These are phyloP conservation scores for Mucor racemosus DNA, from an alignment of 371 early-diverging fungal genomes.

Conservation along the genomic window DNA sequence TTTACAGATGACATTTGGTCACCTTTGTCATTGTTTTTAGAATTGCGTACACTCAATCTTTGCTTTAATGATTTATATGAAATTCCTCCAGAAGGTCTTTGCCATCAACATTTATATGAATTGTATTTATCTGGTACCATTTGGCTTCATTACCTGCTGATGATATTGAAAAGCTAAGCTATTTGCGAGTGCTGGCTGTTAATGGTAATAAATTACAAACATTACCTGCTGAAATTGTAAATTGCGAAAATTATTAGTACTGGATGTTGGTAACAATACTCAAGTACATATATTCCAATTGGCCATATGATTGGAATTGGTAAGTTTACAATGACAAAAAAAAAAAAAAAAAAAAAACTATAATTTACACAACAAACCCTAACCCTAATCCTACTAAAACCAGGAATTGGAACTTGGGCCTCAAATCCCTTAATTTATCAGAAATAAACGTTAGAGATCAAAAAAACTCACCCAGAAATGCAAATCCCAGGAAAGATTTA, in stretches of 20 bases:
- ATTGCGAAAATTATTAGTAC: constrained; percentile 68
- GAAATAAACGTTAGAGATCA: constrained; percentile 91
- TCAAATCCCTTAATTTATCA: constrained; percentile 89
- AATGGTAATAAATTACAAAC: constrained; percentile 92
- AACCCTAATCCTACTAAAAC: no score
- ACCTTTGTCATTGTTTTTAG: constrained; percentile 71
- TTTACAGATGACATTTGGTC: constrained; percentile 83
- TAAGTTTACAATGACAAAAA: constrained; percentile 27
- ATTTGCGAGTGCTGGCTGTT: constrained; percentile 75
- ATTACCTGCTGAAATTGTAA: constrained; percentile 92
- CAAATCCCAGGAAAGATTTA: constrained; percentile 56
- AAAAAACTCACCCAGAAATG: constrained; percentile 61
- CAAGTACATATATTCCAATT: constrained; percentile 94
- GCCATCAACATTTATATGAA: constrained; percentile 65
- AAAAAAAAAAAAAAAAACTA: no score
- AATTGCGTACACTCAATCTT: constrained; percentile 78
- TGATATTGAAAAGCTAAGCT: constrained; percentile 78
- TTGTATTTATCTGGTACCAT: constrained; percentile 85
- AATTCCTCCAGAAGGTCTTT: constrained; percentile 64
- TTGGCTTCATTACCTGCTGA: constrained; percentile 85
- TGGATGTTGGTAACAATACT: constrained; percentile 90
- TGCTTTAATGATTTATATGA: constrained; percentile 88
- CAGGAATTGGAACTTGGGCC: constrained; percentile 89
- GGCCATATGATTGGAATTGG: constrained; percentile 98
- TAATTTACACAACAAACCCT: not conserved